Evolutionary conservation across 768 basidiomycete species (phyloP).

Genomic region (Calvatia gigantea): DNA sequence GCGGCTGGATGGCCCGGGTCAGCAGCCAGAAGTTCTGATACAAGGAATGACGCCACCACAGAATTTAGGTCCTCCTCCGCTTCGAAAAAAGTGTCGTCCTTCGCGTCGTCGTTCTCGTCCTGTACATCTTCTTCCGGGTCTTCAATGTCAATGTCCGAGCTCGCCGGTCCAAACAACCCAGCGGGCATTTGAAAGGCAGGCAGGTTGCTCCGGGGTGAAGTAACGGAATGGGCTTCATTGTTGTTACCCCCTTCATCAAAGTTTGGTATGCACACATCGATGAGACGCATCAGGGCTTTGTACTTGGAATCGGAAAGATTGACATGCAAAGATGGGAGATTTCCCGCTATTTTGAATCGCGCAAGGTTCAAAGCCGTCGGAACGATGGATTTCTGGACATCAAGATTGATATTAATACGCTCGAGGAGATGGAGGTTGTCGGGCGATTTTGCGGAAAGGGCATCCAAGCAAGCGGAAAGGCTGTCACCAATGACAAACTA

Average conservation of each 20-base stretch:
- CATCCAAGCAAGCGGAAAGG: slow-evolving; percentile 76
- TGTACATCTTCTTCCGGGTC: slow-evolving; percentile 39
- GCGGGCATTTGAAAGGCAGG: slow-evolving; percentile 49
- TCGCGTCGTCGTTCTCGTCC: slow-evolving; percentile 30
- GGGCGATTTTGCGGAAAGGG: slow-evolving; percentile 54
- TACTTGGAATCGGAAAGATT: slow-evolving; percentile 92
- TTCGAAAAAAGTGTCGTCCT: slow-evolving; percentile 63
- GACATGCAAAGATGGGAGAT: slow-evolving; percentile 80
- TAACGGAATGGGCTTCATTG: slow-evolving; percentile 15
- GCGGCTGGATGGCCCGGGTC: slow-evolving; percentile 25
- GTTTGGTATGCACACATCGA: slow-evolving; percentile 87
- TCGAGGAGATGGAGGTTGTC: slow-evolving; percentile 85
- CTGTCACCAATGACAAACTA: slow-evolving; percentile 90
- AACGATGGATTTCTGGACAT: slow-evolving; percentile 91
- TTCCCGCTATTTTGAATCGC: slow-evolving; percentile 87
- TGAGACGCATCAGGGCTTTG: slow-evolving; percentile 85
- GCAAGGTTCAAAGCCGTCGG: slow-evolving; percentile 78
- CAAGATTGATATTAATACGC: slow-evolving; percentile 84
- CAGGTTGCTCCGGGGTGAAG: slow-evolving; percentile 20
- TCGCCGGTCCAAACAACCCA: slow-evolving; percentile 48
- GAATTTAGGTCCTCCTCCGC: slow-evolving; percentile 58
- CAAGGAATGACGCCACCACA: slow-evolving; percentile 31
- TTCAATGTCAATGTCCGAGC: slow-evolving; percentile 60
- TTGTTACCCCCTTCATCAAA: slow-evolving; percentile 57
- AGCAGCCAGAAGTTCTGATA: not conserved